A percentile compares a stretch with the other conserved stretches of the same genome.
These are phyloP conservation scores for Medicago truncatula DNA, from an alignment of 306 rosid species.

Conservation along the genomic window DNA sequence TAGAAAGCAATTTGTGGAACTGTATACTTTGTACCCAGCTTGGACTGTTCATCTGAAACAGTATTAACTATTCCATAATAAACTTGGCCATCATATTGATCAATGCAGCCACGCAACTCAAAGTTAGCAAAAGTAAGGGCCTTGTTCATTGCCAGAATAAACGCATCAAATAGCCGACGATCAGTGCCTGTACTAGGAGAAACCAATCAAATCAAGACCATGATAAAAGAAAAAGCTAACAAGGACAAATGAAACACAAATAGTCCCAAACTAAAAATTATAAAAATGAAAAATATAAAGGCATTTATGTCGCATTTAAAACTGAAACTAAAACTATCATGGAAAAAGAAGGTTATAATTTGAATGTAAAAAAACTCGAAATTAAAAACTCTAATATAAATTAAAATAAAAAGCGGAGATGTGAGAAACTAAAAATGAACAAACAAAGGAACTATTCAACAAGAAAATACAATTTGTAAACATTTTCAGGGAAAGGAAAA, in stretches of 20 bases:
- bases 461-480: background rate
- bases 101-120: constrained; percentile 78
- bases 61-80: constrained; percentile 90
- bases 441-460: background rate
- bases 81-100: constrained; percentile 82
- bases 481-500: background rate
- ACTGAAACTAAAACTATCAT: background rate
- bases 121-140: constrained; percentile 81
- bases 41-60: constrained; percentile 86
- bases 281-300: constrained; percentile 2
- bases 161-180: constrained; percentile 59
- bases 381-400: too few relatives aligned
- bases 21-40: constrained; percentile 80
- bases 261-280: too few relatives aligned
- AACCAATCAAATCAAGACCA: constrained; percentile 30
- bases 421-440: background rate
- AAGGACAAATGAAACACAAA: background rate
- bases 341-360: background rate
- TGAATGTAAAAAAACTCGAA: too few relatives aligned
- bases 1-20: constrained; percentile 91
- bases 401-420: too few relatives aligned
- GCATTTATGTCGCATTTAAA: background rate
- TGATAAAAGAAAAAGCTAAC: constrained; percentile 19
- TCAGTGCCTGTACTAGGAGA: constrained; percentile 55
- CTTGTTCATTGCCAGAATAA: constrained; percentile 80